Conservation (phyloP, 352 stramenopile species). For the Globisporangium viniferum region DNA sequence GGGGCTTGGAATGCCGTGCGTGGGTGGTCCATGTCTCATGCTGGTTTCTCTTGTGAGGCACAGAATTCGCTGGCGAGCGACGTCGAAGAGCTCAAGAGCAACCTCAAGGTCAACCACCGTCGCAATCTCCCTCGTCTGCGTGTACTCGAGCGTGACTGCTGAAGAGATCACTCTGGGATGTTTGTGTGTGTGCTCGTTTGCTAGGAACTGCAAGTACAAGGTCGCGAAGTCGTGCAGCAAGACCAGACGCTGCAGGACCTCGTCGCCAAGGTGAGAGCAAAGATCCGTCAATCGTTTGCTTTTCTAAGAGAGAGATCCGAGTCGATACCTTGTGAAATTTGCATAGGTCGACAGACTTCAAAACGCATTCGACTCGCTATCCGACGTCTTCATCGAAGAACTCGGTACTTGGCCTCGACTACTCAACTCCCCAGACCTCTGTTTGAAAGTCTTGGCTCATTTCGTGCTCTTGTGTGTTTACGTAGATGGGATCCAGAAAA, state of each 20-base stretch:
- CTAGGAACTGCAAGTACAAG: slow-evolving; percentile 32
- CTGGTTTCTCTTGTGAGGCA: background rate
- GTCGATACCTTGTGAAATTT: too few species aligned
- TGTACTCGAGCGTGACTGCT: too few species aligned
- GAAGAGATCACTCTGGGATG: too few species aligned
- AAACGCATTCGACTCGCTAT: slow-evolving; percentile 54
- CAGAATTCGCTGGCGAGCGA: slow-evolving; percentile 50
- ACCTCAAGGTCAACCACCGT: slow-evolving; percentile 32
- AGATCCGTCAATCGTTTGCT: too few species aligned
- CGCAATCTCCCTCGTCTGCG: too few species aligned
- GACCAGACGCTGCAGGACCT: slow-evolving; percentile 49
- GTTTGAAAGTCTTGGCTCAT: too few species aligned
- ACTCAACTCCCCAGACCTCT: too few species aligned
- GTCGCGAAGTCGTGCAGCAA: slow-evolving; percentile 40
- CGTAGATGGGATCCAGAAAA: slow-evolving; percentile 21
- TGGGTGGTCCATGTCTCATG: too few species aligned
- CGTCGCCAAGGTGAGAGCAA: slow-evolving; percentile 26
- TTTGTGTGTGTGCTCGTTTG: too few species aligned
- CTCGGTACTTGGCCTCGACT: slow-evolving; percentile 9
- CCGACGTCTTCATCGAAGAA: slow-evolving; percentile 54
- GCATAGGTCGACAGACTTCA: slow-evolving; percentile 36
- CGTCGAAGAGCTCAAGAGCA: slow-evolving; percentile 55
- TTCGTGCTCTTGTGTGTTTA: too few species aligned
- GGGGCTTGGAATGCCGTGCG: too few species aligned
- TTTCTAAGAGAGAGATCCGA: too few species aligned